Percentiles rank a stretch among this genome's conserved stretches.
Evolutionary conservation across 306 rosid genomes (phyloP).

Genomic region (Vicia sativa): DNA sequence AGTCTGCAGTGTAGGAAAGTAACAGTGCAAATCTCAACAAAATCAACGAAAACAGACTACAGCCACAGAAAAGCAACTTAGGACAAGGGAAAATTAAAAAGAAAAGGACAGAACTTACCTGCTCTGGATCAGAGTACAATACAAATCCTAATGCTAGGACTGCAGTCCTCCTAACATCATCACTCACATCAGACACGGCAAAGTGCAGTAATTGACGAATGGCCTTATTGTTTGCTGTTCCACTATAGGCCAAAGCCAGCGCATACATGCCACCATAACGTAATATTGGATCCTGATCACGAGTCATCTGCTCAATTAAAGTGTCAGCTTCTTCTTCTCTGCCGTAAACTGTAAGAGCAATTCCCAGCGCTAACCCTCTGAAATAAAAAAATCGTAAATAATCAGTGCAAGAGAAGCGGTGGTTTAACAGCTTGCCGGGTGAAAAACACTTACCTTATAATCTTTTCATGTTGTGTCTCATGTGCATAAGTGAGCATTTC

Average conservation of each 20-base stretch:
- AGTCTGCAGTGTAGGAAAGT: conserved; percentile 59
- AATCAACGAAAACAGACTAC: conserved; percentile 19
- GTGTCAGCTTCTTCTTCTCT: conserved; percentile 99
- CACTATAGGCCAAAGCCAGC: conserved; percentile 90
- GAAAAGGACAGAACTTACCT: conserved; percentile 55
- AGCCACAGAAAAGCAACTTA: conserved; percentile 11
- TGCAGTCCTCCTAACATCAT: conserved; percentile 98
- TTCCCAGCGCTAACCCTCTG: conserved; percentile 94
- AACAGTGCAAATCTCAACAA: conserved; percentile 24
- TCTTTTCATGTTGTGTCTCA: conserved; percentile 95
- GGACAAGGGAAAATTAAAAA: conserved; percentile 26
- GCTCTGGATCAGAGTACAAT: conserved; percentile 96
- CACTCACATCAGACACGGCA: conserved; percentile 98
- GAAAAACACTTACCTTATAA: conserved; percentile 62
- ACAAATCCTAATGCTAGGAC: conserved; percentile 99
- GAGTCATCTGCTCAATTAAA: conserved; percentile 94
- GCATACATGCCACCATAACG: conserved; percentile 99
- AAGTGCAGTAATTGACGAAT: conserved; percentile 92
- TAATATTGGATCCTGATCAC: conserved; percentile 92
- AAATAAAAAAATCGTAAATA: conserved; percentile 34
- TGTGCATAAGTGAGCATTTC: conserved; percentile 98
- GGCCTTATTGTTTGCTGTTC: conserved; percentile 98
- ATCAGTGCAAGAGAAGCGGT: conserved; percentile 30
- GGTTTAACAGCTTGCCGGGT: conserved; percentile 11
- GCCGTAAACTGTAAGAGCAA: conserved; percentile 95